Base-by-base conservation (phyloP, 2,329 filamentous ascomycete genomes). In the Diaporthe nobilis region DNA sequence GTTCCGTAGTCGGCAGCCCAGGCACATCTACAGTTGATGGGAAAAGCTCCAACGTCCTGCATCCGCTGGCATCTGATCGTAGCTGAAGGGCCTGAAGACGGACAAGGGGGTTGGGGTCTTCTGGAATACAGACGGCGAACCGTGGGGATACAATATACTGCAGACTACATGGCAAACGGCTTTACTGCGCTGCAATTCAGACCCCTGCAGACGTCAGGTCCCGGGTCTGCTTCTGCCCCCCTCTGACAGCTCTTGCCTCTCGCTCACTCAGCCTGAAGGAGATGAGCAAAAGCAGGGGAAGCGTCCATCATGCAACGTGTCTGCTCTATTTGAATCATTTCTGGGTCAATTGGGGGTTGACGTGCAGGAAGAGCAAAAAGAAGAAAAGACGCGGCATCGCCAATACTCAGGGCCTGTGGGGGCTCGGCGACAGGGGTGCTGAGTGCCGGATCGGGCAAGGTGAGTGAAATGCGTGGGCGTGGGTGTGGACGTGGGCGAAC, bases 1-100 rank as follows among this genome's bases (percentile, higher is more conserved):
- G 31, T 61, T 53, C 73, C 73, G 73, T 63, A 51, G 73, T 75
- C 73, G 73, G 63, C 63, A 51, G 53, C n/a, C 63, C 28, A 74
- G 61, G 61, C 51, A 71, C 68, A 42, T 15, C n/a, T 28, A 13
- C 15, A 28, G 28, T 17, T 10, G 39, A 58, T 20, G 22, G 55
- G 53, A 31, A 44, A 28, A 25, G 22, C 34, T 53, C 28, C 51
- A 71, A 57, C 34, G 37, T 22, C 28, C 34, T 60, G 42, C 42
- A 39, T 25, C 39, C 31, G 9, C 42, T 53, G 70, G 31, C 37
- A 47, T 37, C 42, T 37, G 61, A 49, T 67, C 42, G 61, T 34
- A 37, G 63, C 44, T 4, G 37, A n/a, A 25, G 39, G 28, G 17
- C 63, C 20, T 49, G 63, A 31, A 25, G 22, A 42, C 44, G 20